Percentiles rank a stretch among this genome's conserved stretches.
These are phyloP conservation scores for Periglandula ipomoeae DNA, from an alignment of 2,329 filamentous ascomycete genomes.

Conservation along the genomic window DNA sequence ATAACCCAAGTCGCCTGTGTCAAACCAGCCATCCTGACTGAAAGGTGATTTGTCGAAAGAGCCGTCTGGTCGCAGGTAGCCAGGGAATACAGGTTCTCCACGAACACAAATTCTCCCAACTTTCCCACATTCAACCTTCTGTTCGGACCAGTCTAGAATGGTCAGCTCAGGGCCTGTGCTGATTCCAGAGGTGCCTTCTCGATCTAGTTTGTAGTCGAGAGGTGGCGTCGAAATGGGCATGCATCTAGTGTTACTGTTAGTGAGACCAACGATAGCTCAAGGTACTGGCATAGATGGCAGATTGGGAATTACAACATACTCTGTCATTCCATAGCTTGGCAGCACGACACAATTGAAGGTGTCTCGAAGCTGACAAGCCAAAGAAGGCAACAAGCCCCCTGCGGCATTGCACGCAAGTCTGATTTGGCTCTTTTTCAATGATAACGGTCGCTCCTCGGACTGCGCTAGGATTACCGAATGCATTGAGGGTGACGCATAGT, in stretches of 20 bases:
- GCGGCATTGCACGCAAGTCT: conserved; percentile 47
- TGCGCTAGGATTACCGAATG: conserved; percentile 44
- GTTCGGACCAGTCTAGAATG: conserved; percentile 35
- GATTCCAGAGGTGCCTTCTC: conserved; percentile 43
- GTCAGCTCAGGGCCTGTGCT: conserved; percentile 41
- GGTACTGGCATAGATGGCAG: too few species aligned
- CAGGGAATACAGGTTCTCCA: conserved; percentile 40
- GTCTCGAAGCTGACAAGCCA: conserved; percentile 38
- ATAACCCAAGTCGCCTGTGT: conserved; percentile 45
- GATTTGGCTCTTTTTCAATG: conserved; percentile 33
- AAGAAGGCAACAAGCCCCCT: conserved; percentile 40
- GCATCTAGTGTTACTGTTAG: conserved; percentile 23
- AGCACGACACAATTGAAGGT: conserved; percentile 43
- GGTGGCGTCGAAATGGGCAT: conserved; percentile 50
- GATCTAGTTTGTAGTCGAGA: conserved; percentile 40
- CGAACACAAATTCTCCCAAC: conserved; percentile 42
- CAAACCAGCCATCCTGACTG: conserved; percentile 40
- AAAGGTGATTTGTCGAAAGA: conserved; percentile 36
- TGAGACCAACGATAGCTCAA: not conserved
- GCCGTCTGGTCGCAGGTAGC: conserved; percentile 36
- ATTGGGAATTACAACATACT: conserved; percentile 21
- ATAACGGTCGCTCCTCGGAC: conserved; percentile 27
- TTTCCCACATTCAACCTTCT: conserved; percentile 18
- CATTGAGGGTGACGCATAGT: conserved; percentile 50
- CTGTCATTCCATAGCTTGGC: conserved; percentile 51